Conservation (phyloP, 139 green algal species). For the Zygnema cylindricum region DNA sequence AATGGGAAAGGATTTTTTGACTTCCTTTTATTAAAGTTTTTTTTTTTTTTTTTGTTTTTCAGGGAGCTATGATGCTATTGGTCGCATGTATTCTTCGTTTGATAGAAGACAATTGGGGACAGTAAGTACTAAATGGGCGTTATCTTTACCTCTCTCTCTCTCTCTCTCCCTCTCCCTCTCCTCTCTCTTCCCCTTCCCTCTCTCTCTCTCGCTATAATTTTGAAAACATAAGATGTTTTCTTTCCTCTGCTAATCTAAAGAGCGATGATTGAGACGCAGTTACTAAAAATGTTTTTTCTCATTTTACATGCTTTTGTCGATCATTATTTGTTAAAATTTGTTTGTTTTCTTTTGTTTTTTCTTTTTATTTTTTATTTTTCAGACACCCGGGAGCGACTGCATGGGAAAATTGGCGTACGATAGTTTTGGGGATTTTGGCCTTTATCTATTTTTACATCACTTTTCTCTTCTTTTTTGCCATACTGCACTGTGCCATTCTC, state of each 20-base stretch:
- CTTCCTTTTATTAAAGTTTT: not conserved
- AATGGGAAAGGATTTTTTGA: not conserved
- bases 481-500: conserved; percentile 30
- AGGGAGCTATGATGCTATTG: conserved; percentile 33
- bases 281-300: too few relatives aligned
- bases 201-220: too few relatives aligned
- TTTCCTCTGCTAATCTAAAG: too few relatives aligned
- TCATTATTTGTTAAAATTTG: not conserved
- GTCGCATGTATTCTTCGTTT: conserved; percentile 21
- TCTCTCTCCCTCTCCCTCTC: conserved; percentile 11
- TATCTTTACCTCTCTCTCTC: not conserved
- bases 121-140: conserved; percentile 8
- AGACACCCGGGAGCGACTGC: not conserved
- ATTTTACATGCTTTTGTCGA: too few relatives aligned
- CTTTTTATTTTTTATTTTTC: not conserved
- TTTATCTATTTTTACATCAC: conserved; percentile 47
- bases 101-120: not conserved
- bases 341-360: too few relatives aligned
- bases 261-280: too few relatives aligned
- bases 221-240: too few relatives aligned
- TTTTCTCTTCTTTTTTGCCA: conserved; percentile 20
- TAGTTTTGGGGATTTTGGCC: conserved; percentile 6
- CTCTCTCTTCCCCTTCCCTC: too few relatives aligned
- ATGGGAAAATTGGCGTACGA: not conserved
- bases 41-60: not conserved